Percentiles rank a stretch among this genome's conserved stretches.
Evolutionary conservation across 2,329 filamentous ascomycete genomes (phyloP).

Genomic region (Penicillium corylophilum): DNA sequence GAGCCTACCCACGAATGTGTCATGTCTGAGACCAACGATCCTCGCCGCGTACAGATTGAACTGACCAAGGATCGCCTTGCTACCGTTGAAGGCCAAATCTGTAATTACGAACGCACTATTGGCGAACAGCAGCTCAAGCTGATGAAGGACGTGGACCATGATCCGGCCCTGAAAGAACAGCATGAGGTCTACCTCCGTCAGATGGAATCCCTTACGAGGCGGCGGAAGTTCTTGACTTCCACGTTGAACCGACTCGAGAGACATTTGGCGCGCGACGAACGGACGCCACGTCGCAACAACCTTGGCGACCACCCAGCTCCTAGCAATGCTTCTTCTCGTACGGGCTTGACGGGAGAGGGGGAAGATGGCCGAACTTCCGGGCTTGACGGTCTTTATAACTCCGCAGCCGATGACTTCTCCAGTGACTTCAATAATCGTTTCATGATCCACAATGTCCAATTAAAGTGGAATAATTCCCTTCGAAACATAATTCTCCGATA

Average conservation of each 20-base stretch:
- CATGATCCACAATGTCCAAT: slow-evolving; percentile 93
- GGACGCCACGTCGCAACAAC: slow-evolving; percentile 51
- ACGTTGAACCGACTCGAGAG: slow-evolving; percentile 60
- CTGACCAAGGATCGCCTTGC: slow-evolving; percentile 78
- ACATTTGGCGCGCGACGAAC: slow-evolving; percentile 43
- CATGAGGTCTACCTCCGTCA: slow-evolving; percentile 56
- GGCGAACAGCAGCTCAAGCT: slow-evolving; percentile 71
- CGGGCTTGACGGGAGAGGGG: slow-evolving; percentile 23
- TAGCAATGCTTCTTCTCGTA: slow-evolving; percentile 27
- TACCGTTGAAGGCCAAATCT: slow-evolving; percentile 75
- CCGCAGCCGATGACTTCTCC: slow-evolving; percentile 74
- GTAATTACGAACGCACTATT: slow-evolving; percentile 68
- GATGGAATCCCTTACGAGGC: slow-evolving; percentile 55
- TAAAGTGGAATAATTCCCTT: slow-evolving; percentile 97
- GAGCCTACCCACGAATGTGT: slow-evolving; percentile 94
- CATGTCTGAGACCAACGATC: slow-evolving; percentile 88
- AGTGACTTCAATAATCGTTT: slow-evolving; percentile 98
- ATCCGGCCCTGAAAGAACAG: slow-evolving; percentile 41
- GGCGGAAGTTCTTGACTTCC: slow-evolving; percentile 58
- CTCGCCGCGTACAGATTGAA: slow-evolving; percentile 80
- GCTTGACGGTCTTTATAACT: slow-evolving; percentile 61
- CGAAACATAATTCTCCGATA: slow-evolving; percentile 96
- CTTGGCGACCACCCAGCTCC: slow-evolving; percentile 19
- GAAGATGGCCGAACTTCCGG: slow-evolving; percentile 57
- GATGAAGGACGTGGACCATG: slow-evolving; percentile 55